Evolutionary conservation across 2,329 filamentous ascomycete genomes (phyloP).

Genomic region (Ophiostoma sp.): DNA sequence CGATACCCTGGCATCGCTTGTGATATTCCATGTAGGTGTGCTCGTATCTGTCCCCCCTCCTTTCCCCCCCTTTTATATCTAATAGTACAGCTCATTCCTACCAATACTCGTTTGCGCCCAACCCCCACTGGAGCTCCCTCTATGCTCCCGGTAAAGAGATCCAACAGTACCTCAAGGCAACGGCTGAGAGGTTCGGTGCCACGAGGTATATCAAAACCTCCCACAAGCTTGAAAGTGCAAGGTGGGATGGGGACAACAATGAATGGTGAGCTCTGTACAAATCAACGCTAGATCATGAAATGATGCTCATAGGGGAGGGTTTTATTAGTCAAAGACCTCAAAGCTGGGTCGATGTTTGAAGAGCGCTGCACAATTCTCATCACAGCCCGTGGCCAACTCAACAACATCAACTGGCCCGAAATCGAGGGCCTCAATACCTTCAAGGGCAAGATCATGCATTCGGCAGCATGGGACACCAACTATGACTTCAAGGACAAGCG

Average conservation of each 20-base stretch:
- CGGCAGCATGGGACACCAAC: conserved; percentile 43
- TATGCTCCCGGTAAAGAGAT: conserved; percentile 49
- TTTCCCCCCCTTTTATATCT: neutral
- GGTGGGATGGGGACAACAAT: conserved; percentile 39
- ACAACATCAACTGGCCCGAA: conserved; percentile 41
- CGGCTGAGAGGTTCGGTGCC: conserved; percentile 44
- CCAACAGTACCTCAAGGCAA: conserved; percentile 43
- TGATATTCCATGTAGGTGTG: conserved; percentile 36
- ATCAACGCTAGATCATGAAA: neutral
- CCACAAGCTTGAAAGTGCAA: conserved; percentile 39
- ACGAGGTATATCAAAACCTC: conserved; percentile 43
- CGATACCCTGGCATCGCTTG: conserved; percentile 36
- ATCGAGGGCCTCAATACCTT: conserved; percentile 41
- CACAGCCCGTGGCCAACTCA: conserved; percentile 41
- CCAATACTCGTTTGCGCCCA: conserved; percentile 52
- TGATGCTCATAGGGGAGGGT: neutral
- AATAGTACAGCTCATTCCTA: conserved; percentile 44
- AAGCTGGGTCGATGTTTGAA: conserved; percentile 37
- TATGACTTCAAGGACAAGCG: conserved; percentile 46
- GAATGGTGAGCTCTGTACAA: conserved; percentile 32
- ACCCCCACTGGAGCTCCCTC: conserved; percentile 49
- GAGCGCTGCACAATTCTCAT: conserved; percentile 41
- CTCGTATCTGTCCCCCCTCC: neutral
- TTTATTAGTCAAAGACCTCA: conserved; percentile 32
- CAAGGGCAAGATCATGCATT: conserved; percentile 43